These are phyloP conservation scores for Adansonia madagascariensis DNA, from an alignment of 441 rosid species.

Conservation along the genomic window DNA sequence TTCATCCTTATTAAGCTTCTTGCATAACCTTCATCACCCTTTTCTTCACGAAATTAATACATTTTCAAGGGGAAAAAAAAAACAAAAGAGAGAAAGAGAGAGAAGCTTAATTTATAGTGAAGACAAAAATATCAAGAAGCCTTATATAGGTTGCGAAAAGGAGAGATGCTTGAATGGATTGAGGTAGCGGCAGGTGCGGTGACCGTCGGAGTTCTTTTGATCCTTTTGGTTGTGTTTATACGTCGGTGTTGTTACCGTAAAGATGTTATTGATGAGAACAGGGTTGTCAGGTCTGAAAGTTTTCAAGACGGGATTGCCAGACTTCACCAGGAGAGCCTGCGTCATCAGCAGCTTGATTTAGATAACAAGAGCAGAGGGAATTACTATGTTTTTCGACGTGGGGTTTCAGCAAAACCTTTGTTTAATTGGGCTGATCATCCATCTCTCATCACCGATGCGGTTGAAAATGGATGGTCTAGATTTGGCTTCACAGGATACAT, in stretches of 20 bases:
- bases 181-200: slow-evolving; percentile 37
- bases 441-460: slow-evolving; percentile 67
- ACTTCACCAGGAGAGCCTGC: slow-evolving; percentile 51
- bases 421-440: slow-evolving; percentile 70
- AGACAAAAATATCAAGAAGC: background rate
- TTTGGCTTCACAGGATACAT: slow-evolving; percentile 65
- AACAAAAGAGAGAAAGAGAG: background rate
- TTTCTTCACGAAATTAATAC: background rate
- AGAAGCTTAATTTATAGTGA: background rate
- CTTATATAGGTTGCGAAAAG: background rate
- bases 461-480: slow-evolving; percentile 87
- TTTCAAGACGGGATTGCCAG: slow-evolving; percentile 52
- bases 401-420: slow-evolving; percentile 44
- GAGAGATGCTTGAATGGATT: slow-evolving; percentile 47
- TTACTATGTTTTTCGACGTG: slow-evolving; percentile 52
- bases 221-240: slow-evolving; percentile 40
- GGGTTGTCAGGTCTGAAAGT: slow-evolving; percentile 28
- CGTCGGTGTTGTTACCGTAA: slow-evolving; percentile 51
- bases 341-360: slow-evolving; percentile 55
- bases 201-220: slow-evolving; percentile 31
- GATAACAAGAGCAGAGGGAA: slow-evolving; percentile 55
- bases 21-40: background rate
- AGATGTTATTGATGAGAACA: slow-evolving; percentile 23
- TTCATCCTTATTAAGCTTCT: slow-evolving; percentile 11
- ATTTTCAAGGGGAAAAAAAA: background rate